Evolutionary conservation across 2,329 filamentous ascomycete species (phyloP).

Genomic region (Venturia pyrina): DNA sequence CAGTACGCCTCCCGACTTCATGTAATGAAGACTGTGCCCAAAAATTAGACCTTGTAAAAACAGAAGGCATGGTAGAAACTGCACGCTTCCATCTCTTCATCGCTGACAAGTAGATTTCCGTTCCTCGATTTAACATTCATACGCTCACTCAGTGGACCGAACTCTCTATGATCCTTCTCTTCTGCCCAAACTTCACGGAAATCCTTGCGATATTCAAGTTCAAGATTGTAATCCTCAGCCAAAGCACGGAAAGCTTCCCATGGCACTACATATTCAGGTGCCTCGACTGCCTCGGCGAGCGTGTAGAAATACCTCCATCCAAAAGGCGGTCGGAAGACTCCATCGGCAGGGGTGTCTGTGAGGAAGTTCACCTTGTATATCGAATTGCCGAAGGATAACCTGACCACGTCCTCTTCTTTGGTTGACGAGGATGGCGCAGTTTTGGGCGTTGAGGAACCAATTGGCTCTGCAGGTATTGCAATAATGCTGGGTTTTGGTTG

Average conservation of each 20-base stretch:
- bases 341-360: conserved; percentile 70
- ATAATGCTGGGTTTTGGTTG: conserved; percentile 28
- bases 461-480: conserved; percentile 16
- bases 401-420: conserved; percentile 30
- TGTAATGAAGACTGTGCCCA: background rate
- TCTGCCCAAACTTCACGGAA: conserved; percentile 88
- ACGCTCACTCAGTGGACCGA: conserved; percentile 82
- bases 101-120: conserved; percentile 58
- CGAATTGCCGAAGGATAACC: conserved; percentile 79
- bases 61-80: conserved; percentile 90
- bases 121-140: conserved; percentile 80
- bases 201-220: conserved; percentile 84
- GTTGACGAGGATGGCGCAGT: conserved; percentile 1
- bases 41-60: conserved; percentile 78
- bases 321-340: conserved; percentile 86
- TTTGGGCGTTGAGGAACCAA: conserved; percentile 15
- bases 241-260: conserved; percentile 96
- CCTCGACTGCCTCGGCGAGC: conserved; percentile 89
- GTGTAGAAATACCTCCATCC: conserved; percentile 99
- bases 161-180: conserved; percentile 72
- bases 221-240: conserved; percentile 93
- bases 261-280: conserved; percentile 94
- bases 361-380: conserved; percentile 90
- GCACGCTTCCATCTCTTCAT: conserved; percentile 87
- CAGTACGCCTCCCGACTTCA: background rate